Evolutionary conservation across 2,329 filamentous ascomycete species (phyloP).

Genomic region (Verticillium nonalfalfae): DNA sequence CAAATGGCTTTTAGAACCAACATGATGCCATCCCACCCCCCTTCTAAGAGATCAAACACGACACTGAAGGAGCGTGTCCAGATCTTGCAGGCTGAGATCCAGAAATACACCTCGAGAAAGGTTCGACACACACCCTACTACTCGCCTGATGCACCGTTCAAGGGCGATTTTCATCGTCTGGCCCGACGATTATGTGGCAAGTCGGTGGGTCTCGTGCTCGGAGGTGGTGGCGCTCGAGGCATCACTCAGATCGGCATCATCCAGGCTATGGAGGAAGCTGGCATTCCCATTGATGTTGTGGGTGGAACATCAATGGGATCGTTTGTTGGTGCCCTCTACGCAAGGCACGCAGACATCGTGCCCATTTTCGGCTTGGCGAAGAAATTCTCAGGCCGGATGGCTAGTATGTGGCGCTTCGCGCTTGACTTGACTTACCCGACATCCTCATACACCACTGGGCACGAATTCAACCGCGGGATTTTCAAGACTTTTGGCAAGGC

Average conservation of each 20-base stretch:
- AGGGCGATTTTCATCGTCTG: constrained; percentile 92
- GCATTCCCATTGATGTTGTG: constrained; percentile 91
- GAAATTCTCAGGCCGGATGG: constrained; percentile 98
- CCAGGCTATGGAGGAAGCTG: constrained; percentile 88
- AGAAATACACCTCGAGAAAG: constrained; percentile 93
- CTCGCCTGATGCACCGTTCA: constrained; percentile 85
- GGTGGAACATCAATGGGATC: constrained; percentile 95
- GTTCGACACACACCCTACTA: constrained; percentile 87
- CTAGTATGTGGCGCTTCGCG: constrained; percentile 97
- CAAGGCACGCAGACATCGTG: constrained; percentile 91
- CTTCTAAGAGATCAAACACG: constrained; percentile 72
- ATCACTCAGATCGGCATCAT: constrained; percentile 94
- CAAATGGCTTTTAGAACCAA: constrained; percentile 86
- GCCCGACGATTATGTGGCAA: constrained; percentile 87
- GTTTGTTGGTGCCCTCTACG: constrained; percentile 92
- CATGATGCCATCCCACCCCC: constrained; percentile 68
- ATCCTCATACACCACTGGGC: constrained; percentile 93
- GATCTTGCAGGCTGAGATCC: constrained; percentile 91
- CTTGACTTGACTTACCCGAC: constrained; percentile 94
- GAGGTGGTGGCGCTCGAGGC: constrained; percentile 86
- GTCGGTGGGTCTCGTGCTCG: constrained; percentile 88
- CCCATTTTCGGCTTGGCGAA: constrained; percentile 96
- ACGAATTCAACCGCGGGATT: constrained; percentile 97
- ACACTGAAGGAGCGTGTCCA: constrained; percentile 90
- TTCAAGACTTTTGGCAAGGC: constrained; percentile 97